Percentiles rank a stretch among this genome's conserved stretches.
phyloP scores from a whole-genome alignment of 768 basidiomycete genomes.

The Trametes coccinea region DNA sequence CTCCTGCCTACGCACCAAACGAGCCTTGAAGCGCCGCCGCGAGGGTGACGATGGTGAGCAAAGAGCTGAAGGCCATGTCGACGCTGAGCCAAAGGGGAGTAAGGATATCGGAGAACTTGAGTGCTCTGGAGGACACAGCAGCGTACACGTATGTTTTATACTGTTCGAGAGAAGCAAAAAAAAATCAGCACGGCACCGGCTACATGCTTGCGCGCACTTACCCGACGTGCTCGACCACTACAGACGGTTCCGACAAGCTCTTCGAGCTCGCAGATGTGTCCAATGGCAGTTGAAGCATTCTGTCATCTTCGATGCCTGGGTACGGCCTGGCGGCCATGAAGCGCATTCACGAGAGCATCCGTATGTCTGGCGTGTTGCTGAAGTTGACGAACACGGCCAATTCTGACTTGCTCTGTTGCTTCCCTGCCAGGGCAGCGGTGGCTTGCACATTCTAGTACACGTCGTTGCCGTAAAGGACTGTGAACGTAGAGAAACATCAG shows the following conservation, averaged over 20 bases:
- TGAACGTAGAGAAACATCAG: neutral
- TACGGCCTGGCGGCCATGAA: neutral
- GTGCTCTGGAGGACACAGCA: constrained; percentile 9
- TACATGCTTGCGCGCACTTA: neutral
- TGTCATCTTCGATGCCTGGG: neutral
- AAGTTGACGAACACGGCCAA: neutral
- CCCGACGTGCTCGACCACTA: neutral
- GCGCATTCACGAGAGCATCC: constrained; percentile 1
- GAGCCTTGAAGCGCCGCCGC: constrained; percentile 21
- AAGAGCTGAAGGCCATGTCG: constrained; percentile 27
- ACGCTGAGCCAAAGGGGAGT: neutral
- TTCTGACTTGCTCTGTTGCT: neutral
- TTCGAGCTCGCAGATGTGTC: neutral
- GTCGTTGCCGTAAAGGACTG: constrained; percentile 10
- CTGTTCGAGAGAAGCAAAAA: neutral
- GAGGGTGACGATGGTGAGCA: constrained; percentile 21
- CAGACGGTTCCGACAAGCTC: neutral
- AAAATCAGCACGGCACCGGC: neutral
- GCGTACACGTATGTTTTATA: constrained; percentile 8
- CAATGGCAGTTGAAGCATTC: constrained; percentile 2
- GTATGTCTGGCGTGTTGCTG: constrained; percentile 6
- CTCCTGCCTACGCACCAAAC: constrained; percentile 10
- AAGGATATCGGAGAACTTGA: neutral
- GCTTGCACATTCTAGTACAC: neutral
- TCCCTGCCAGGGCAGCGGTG: neutral